Evolutionary conservation across 805 yeast species (phyloP).

Genomic region (Candida maesae): DNA sequence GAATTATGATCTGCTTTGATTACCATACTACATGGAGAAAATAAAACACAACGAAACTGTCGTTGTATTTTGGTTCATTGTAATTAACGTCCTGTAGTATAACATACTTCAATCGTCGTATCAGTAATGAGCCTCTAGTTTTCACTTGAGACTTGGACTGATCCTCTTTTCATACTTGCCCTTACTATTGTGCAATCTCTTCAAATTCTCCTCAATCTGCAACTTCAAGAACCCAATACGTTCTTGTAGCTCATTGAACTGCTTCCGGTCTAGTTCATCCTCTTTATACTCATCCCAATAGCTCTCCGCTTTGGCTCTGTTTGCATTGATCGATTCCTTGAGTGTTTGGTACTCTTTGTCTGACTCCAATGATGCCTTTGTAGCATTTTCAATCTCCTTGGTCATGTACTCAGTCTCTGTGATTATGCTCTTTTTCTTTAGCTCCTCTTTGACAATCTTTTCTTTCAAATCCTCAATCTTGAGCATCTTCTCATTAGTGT

Average conservation of each 20-base stretch:
- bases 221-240: constrained; percentile 10
- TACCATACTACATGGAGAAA: too few relatives aligned
- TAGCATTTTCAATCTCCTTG: constrained; percentile 53
- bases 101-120: too few relatives aligned
- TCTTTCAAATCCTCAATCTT: constrained; percentile 42
- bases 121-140: not conserved
- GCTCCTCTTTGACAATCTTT: constrained; percentile 40
- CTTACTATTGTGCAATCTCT: constrained; percentile 19
- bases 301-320: constrained; percentile 13
- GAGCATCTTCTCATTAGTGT: constrained; percentile 24
- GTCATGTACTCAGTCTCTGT: constrained; percentile 65
- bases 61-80: too few relatives aligned
- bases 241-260: constrained; percentile 14
- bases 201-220: constrained; percentile 21
- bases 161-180: constrained; percentile 18
- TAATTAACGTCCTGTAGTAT: too few relatives aligned
- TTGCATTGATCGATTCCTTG: constrained; percentile 8
- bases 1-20: constrained; percentile 32
- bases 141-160: constrained; percentile 17
- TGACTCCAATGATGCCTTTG: constrained; percentile 45
- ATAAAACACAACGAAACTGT: too few relatives aligned
- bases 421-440: constrained; percentile 41
- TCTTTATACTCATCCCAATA: constrained; percentile 21
- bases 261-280: constrained; percentile 13
- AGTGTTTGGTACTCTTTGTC: constrained; percentile 28